Conservation (phyloP, 345 rosid genomes). For the Salix exigua region DNA sequence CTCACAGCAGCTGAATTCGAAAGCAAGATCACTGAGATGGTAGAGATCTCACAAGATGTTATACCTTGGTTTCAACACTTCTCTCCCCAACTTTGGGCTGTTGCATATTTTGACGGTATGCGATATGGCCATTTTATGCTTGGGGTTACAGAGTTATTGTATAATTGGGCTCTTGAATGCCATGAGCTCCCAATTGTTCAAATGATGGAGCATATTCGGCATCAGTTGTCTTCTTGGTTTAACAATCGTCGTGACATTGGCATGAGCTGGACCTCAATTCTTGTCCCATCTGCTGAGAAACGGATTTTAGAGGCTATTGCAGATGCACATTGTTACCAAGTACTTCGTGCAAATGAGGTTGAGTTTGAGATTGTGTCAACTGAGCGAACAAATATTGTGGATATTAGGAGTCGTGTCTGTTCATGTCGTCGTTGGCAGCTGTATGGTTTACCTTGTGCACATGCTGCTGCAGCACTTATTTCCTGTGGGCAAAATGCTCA, state of each 20-base stretch:
- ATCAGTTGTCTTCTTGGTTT: conserved; percentile 61
- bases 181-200: conserved; percentile 93
- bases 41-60: conserved; percentile 83
- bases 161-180: conserved; percentile 93
- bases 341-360: conserved; percentile 88
- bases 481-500: conserved; percentile 85
- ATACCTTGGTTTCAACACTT: conserved; percentile 68
- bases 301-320: conserved; percentile 71
- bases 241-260: conserved; percentile 60
- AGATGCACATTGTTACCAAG: conserved; percentile 93
- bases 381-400: conserved; percentile 93
- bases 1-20: conserved; percentile 84
- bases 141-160: conserved; percentile 77
- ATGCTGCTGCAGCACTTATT: conserved; percentile 92
- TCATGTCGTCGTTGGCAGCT: conserved; percentile 96
- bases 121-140: conserved; percentile 83
- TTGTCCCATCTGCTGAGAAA: conserved; percentile 92
- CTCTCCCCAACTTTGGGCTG: conserved; percentile 89
- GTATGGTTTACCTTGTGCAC: conserved; percentile 93
- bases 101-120: conserved; percentile 87
- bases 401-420: conserved; percentile 71
- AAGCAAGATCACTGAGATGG: conserved; percentile 73
- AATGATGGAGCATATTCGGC: conserved; percentile 88
- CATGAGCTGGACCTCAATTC: conserved; percentile 80
- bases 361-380: conserved; percentile 98